Evolutionary conservation across 1,284 basidiomycete species (phyloP).

Genomic region (Sporisorium scitamineum): DNA sequence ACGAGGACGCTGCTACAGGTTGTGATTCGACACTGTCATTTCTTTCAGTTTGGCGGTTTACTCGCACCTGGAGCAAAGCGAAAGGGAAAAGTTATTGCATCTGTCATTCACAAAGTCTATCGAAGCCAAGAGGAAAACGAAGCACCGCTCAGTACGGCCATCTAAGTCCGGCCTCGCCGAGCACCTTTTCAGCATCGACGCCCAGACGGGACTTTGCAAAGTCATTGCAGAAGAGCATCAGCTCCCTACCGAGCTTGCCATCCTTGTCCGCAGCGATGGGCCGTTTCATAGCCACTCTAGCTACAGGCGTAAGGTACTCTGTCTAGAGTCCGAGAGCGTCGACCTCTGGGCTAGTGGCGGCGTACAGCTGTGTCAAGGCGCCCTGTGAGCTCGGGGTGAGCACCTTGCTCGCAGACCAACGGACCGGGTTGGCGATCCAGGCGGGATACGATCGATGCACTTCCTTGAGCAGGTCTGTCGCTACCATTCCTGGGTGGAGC

Average conservation of each 20-base stretch:
- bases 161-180: background rate
- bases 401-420: background rate
- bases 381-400: background rate
- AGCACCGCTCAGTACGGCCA: conserved; percentile 5
- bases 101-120: no score
- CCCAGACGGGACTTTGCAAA: background rate
- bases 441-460: background rate
- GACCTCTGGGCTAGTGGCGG: conserved; percentile 5
- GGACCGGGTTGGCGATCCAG: background rate
- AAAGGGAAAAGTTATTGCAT: no score
- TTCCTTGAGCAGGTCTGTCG: background rate
- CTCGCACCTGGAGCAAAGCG: no score
- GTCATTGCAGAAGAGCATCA: conserved; percentile 1
- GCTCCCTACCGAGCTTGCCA: background rate
- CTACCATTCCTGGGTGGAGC: background rate
- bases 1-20: no score
- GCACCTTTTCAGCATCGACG: background rate
- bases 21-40: no score
- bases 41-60: no score
- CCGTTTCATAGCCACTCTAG: background rate
- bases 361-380: conserved; percentile 2
- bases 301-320: background rate
- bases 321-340: background rate
- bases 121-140: no score
- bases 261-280: conserved; percentile 1